Percentiles rank a stretch among this genome's conserved stretches.
Evolutionary conservation across 2,329 filamentous ascomycete species (phyloP).

Genomic region (Pseudogymnoascus sp.): DNA sequence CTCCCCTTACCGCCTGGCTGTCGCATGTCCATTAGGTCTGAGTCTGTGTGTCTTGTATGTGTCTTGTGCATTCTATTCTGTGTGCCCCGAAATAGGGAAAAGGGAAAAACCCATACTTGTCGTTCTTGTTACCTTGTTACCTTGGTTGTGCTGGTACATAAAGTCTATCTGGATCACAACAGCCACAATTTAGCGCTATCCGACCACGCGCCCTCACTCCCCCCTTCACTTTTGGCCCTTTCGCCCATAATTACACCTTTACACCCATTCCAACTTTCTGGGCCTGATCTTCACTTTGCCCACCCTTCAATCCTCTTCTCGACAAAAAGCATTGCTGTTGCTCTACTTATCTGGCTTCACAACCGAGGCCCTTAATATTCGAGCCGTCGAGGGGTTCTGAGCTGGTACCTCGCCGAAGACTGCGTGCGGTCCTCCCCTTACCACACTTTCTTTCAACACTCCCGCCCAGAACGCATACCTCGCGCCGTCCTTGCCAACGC

Average conservation of each 20-base stretch:
- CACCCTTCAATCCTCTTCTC: not conserved
- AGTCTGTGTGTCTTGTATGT: not conserved
- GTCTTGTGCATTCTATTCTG: not conserved
- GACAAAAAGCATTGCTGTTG: not conserved
- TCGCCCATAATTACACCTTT: not conserved
- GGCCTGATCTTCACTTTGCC: not conserved
- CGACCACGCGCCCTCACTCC: not conserved
- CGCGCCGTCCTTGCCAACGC: not conserved
- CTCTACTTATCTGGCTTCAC: not conserved
- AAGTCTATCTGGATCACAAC: constrained; percentile 5
- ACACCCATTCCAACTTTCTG: not conserved
- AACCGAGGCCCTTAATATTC: not conserved
- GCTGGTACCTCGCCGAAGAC: constrained; percentile 3
- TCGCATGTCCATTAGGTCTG: not conserved
- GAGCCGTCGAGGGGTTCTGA: constrained; percentile 1
- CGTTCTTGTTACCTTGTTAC: not conserved
- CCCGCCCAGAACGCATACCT: not conserved
- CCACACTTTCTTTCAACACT: not conserved
- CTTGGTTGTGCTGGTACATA: not conserved
- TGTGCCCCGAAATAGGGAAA: not conserved
- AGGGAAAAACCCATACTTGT: not conserved
- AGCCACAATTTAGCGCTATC: not conserved
- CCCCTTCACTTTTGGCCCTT: not conserved
- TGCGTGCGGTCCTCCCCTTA: not conserved
- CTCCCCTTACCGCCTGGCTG: not conserved